Percentiles rank a stretch among this genome's conserved stretches.
Evolutionary conservation across 306 rosid species (phyloP).

Genomic region (Castanea mollissima): DNA sequence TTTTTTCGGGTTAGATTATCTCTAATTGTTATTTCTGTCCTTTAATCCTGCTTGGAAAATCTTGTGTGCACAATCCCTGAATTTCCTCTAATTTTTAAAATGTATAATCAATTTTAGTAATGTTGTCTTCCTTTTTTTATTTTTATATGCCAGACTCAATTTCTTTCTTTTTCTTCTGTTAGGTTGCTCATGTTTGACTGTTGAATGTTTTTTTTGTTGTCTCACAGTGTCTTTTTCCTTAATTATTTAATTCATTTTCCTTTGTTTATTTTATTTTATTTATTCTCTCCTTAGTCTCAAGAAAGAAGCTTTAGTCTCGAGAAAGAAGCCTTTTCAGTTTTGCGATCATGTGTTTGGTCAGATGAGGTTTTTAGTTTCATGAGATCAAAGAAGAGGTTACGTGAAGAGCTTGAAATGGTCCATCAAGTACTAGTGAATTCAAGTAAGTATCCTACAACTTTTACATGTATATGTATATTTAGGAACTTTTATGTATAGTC

Average conservation of each 20-base stretch:
- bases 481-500: neutral
- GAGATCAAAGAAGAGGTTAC: constrained; percentile 60
- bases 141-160: neutral
- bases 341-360: constrained; percentile 78
- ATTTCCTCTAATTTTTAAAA: neutral
- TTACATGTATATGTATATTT: neutral
- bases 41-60: neutral
- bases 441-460: constrained; percentile 41
- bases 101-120: neutral
- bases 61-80: neutral
- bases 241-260: neutral
- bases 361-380: constrained; percentile 58
- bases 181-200: neutral
- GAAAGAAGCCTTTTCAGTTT: constrained; percentile 59
- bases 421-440: constrained; percentile 38
- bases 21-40: neutral
- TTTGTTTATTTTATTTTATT: constrained; percentile 15
- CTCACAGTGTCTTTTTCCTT: neutral
- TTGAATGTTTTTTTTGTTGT: neutral
- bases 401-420: constrained; percentile 40
- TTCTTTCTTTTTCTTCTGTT: neutral
- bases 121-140: neutral
- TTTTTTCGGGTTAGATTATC: neutral
- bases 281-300: constrained; percentile 45
- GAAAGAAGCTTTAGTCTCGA: constrained; percentile 68